phyloP scores from a whole-genome alignment of 1,284 basidiomycete species.

The Pascua sp. region DNA sequence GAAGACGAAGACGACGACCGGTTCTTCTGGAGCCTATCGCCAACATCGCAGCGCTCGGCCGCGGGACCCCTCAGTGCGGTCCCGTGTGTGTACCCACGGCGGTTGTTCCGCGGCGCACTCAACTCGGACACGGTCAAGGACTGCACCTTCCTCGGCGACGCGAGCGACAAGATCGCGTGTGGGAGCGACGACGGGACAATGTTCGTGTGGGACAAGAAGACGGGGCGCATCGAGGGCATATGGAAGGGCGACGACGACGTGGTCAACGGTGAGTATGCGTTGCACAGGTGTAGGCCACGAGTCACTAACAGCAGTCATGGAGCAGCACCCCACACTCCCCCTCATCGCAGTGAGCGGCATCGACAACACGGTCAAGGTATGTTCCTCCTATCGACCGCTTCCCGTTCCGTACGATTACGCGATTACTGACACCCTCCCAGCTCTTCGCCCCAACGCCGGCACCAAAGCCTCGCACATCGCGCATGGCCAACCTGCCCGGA shows the following conservation, averaged over 20 bases:
- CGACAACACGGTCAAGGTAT: conserved; percentile 78
- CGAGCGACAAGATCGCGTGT: conserved; percentile 74
- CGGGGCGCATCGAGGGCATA: conserved; percentile 65
- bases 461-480: background rate
- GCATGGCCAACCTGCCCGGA: background rate
- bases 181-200: conserved; percentile 78
- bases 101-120: conserved; percentile 66
- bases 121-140: conserved; percentile 89
- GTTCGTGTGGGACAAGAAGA: conserved; percentile 75
- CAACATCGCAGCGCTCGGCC: conserved; percentile 17
- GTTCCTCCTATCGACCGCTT: conserved; percentile 15
- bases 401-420: too few species aligned
- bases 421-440: background rate
- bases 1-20: conserved; percentile 25
- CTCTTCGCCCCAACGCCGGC: conserved; percentile 4
- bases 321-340: conserved; percentile 74
- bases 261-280: conserved; percentile 59
- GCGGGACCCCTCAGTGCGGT: conserved; percentile 36
- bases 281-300: background rate
- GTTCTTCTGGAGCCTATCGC: conserved; percentile 1
- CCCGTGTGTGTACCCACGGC: conserved; percentile 66
- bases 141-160: conserved; percentile 80
- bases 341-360: conserved; percentile 84
- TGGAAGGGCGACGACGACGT: conserved; percentile 76
- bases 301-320: conserved; percentile 54